Base-by-base conservation (phyloP, 2,329 filamentous ascomycete species). In the Neobulgaria alba region DNA sequence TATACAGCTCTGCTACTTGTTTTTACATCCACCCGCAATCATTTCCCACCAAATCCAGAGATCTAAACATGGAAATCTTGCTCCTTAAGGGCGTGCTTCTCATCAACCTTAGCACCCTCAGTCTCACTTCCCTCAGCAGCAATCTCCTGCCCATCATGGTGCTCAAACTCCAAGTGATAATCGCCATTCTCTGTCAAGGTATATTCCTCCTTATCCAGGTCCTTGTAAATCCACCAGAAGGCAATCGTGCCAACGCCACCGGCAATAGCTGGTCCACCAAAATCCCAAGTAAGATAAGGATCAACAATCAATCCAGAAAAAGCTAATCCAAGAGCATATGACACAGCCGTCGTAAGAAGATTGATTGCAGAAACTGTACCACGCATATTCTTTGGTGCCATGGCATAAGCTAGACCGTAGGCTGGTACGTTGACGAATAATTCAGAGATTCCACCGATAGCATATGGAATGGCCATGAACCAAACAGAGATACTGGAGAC, bases 391-490 rank as follows among this genome's bases (percentile, higher is more conserved):
- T 63, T 57, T 1, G 69, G 69, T 1, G 69, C 67, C 10, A 67
- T 63, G 1, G 69, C 66, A 55, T 73, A 75, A 1, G 71, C 71
- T 42, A 74, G 67, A 42, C 67, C 69, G 54, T 67, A 73, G 2
- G 69, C 70, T 0, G 67, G 67, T 2, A 71, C 67, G 55, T 70
- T 71, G 53, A 69, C 59, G 49, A 71, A 70, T 15, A 85, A 63
- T 38, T 67, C 66, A 2, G 65, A 64, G 31, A 82, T 63, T 26
- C 75, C 70, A 8, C 62, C 57, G 1, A 64, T 57, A 5, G 75
- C 70, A 49, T 69, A 73, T 3, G 67, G 64, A 8, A 77, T 62
- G 1, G 69, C 72, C 50, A 80, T 67, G 57, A 68, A 79, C 63
- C 79, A 50, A 14, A 50, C 46, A 15, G 49, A 47, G 23, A 55